Evolutionary conservation across 768 basidiomycete genomes (phyloP).

Genomic region (Tricholoma furcatifolium): DNA sequence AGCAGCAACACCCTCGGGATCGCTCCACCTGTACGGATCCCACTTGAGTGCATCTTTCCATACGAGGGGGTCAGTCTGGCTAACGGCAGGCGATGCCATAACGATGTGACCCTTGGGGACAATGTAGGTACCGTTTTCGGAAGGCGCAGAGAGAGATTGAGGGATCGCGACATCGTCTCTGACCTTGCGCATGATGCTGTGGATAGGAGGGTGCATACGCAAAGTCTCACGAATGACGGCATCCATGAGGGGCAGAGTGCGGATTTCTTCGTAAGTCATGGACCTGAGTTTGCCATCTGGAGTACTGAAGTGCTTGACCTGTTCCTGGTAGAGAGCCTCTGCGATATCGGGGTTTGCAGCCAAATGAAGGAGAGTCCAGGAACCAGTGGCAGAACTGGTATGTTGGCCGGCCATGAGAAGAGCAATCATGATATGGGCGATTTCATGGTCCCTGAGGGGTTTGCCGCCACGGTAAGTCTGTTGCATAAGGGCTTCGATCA

Average conservation of each 20-base stretch:
- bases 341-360: constrained; percentile 72
- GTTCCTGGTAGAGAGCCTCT: constrained; percentile 89
- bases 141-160: constrained; percentile 72
- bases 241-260: constrained; percentile 80
- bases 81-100: constrained; percentile 84
- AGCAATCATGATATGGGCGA: constrained; percentile 98
- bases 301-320: constrained; percentile 75
- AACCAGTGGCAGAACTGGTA: constrained; percentile 89
- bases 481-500: constrained; percentile 85
- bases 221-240: constrained; percentile 92
- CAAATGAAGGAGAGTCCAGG: constrained; percentile 89
- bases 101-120: constrained; percentile 90
- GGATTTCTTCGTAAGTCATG: constrained; percentile 85
- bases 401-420: constrained; percentile 99
- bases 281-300: constrained; percentile 78
- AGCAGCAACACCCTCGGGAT: constrained; percentile 78
- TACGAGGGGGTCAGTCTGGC: constrained; percentile 80
- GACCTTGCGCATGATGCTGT: constrained; percentile 93
- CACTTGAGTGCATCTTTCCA: constrained; percentile 76
- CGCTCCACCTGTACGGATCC: constrained; percentile 85
- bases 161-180: constrained; percentile 84
- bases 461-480: constrained; percentile 84
- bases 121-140: constrained; percentile 72
- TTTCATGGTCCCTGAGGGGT: constrained; percentile 79
- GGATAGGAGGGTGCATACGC: constrained; percentile 92